Base-by-base conservation (phyloP, 1,284 basidiomycete genomes). In the Cutaneotrichosporon dermatis region DNA sequence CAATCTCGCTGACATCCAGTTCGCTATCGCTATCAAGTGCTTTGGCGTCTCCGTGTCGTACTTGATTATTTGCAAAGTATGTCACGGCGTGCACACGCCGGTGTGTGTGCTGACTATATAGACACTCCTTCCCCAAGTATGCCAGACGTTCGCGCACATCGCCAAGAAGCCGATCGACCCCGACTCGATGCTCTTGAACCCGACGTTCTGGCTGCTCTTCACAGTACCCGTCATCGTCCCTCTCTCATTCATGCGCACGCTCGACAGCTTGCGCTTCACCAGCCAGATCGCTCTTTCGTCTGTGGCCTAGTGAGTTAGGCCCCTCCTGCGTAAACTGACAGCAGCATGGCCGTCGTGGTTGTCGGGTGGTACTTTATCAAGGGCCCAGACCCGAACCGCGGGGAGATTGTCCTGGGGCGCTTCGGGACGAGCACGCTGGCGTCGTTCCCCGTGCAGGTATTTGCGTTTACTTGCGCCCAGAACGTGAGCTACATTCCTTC, bases 11-110 rank as follows among this genome's bases (percentile, higher is more conserved):
- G 9, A 66, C 55, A 61, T 25, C 58, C 91, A 99, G 77, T 84
- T 87, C 3, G 94, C 95, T 6, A 97, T 99, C 69, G 94, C 93
- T 2, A 88, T 89, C 75, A 97, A 97, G 76, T 97, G 92, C 76
- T 95, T 95, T 74, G 96, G 96, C 37, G 96, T 99, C 7, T 93
- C 90, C 42, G 89, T 96, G 68, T 95, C 92, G 82, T 95, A 94
- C 73, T 82, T 94, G 55, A 94, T 97, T 70, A 94, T 97, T 67
- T 88, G 95, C 79, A 96, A 96, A 79, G 86, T 88, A 46, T 53
- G 74, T 49, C n/a, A 25, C 25, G 25, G 25, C 25, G 25, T 25
- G 25, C 25, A 25, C 25, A 25, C 25, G 25, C 25, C 25, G 25
- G 25, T 25, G 25, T 25, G 25, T 25, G 25, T 25, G 25, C 25